Base-by-base conservation (phyloP, 768 basidiomycete genomes). In the Serendipita sp. region DNA sequence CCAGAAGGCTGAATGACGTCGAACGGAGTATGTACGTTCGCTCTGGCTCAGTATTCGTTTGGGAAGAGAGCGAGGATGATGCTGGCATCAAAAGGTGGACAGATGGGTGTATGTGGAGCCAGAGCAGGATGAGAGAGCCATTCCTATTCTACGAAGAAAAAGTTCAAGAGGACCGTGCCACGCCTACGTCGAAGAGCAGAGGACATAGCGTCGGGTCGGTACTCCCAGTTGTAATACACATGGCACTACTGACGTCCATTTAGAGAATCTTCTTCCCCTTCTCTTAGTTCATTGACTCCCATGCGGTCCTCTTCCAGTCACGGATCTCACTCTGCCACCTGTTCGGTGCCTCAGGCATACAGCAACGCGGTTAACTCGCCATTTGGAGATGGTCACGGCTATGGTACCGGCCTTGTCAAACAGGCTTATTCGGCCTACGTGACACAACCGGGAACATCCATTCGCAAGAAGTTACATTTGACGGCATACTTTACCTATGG, bases 371-470 rank as follows among this genome's bases (percentile, higher is more conserved):
- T 48, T 5, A 20, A 48, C 26, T n/a, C 45, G 9, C 45, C 45
- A 1, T 34, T 58, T 58, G 26, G 26, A 26, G 53, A 58, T 30
- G 53, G 53, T n/a, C 17, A 22, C 26, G 31, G 24, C 30, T 24
- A 33, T 28, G 53, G 53, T 30, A 22, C 75, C 13, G 83, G 83
- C 22, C 74, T 86, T 58, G 79, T 85, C 61, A 85, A 85, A 70
- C 83, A 84, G 69, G 82, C 83, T n/a, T 86, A 86, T 69, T 84
- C 83, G 17, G 83, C 81, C 24, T 82, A 79, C 77, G 81, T 84
- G 14, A 68, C 74, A 24, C 72, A 75, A 44, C 71, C 75, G 61
- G 74, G 75, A 22, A 75, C 76, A 62, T 71, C 75, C 3, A 74
- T 71, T 64, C 80, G 80, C 51, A 76, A 80, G 68, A 85, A 84